A percentile compares a stretch with the other conserved stretches of the same genome.
Evolutionary conservation across 1,284 basidiomycete species (phyloP).

Genomic region (Schizophyllum amplum): DNA sequence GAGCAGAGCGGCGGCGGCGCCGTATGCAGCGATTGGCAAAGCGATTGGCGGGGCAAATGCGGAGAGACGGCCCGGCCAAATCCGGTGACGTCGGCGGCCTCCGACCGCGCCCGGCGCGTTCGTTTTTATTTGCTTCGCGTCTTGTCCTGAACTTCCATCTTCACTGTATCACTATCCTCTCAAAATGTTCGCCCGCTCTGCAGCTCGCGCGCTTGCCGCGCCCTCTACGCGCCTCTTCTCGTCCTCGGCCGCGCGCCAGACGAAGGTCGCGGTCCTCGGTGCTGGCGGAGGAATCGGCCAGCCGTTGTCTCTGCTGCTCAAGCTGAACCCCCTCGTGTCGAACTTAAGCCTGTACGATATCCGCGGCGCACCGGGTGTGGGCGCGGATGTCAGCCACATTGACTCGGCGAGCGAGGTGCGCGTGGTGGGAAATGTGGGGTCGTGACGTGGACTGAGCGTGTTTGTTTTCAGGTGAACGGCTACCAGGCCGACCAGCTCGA

Average conservation of each 20-base stretch:
- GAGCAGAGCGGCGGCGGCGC: not conserved
- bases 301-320: slow-evolving; percentile 83
- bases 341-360: slow-evolving; percentile 84
- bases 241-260: slow-evolving; percentile 62
- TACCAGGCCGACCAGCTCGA: slow-evolving; percentile 82
- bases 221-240: slow-evolving; percentile 66
- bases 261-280: slow-evolving; percentile 86
- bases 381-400: slow-evolving; percentile 90
- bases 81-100: not conserved
- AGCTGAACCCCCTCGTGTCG: slow-evolving; percentile 78
- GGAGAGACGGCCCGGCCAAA: not conserved
- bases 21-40: not conserved
- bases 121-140: not conserved
- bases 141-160: not conserved
- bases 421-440: slow-evolving; percentile 8
- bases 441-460: slow-evolving; percentile 7
- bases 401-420: slow-evolving; percentile 81
- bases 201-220: slow-evolving; percentile 36
- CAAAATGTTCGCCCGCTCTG: slow-evolving; percentile 51
- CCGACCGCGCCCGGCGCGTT: not conserved
- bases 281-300: slow-evolving; percentile 93
- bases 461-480: slow-evolving; percentile 56
- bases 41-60: not conserved
- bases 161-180: slow-evolving; percentile 10
- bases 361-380: slow-evolving; percentile 87